A percentile compares a stretch with the other conserved stretches of the same genome.
phyloP scores from a whole-genome alignment of 164 flowering plant genomes.

The Kalanchoe fedtschenkoi region DNA sequence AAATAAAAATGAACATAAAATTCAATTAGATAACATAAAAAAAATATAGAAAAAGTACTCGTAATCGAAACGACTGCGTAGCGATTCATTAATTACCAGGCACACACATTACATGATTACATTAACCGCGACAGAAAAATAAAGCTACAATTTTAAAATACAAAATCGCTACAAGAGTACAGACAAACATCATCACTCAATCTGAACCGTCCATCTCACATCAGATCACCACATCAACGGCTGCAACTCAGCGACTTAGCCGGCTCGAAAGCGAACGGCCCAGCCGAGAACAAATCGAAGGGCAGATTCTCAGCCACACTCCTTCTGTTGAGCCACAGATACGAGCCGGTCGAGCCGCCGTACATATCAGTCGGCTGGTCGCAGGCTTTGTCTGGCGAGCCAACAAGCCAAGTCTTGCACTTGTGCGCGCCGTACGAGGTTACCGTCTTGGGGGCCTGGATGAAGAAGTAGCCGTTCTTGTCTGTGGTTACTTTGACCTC shows the following conservation, averaged over 20 bases:
- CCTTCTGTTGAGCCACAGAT: constrained; percentile 20
- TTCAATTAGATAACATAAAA: no score
- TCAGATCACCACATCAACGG: not conserved
- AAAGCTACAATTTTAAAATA: not conserved
- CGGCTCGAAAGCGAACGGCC: constrained; percentile 52
- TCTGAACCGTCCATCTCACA: not conserved
- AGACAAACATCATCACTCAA: not conserved
- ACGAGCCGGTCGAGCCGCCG: constrained; percentile 34
- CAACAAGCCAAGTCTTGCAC: constrained; percentile 39
- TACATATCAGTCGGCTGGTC: constrained; percentile 29
- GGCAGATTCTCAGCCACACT: not conserved
- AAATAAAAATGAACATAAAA: no score
- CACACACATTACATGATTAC: not conserved
- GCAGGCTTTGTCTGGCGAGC: constrained; percentile 26
- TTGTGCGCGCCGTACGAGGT: constrained; percentile 33
- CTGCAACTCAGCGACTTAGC: constrained; percentile 8
- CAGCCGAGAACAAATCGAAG: constrained; percentile 31
- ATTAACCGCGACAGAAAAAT: not conserved
- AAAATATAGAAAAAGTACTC: no score
- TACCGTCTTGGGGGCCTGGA: constrained; percentile 32
- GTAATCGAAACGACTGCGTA: not conserved
- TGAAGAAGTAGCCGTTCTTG: constrained; percentile 64
- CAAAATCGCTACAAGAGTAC: no score
- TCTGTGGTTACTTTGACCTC: constrained; percentile 29
- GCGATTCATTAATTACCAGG: not conserved